Evolutionary conservation across 192 early-diverging fungal genomes (phyloP).

Genomic region (Coemansia sp.): DNA sequence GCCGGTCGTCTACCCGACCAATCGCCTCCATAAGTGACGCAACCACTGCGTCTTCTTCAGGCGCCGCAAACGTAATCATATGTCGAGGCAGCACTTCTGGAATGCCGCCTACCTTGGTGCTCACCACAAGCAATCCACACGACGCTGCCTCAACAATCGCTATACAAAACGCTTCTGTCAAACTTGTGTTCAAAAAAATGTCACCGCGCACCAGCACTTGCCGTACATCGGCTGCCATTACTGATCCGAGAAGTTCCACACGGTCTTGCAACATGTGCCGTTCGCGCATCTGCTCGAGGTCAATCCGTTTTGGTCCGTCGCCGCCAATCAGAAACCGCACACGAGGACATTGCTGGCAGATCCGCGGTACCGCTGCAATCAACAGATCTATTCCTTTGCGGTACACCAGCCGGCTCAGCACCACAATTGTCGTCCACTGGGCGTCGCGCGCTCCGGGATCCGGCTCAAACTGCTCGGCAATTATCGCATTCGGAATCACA

Average conservation of each 20-base stretch:
- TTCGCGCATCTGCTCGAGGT: constrained; percentile 97
- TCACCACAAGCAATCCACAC: constrained; percentile 91
- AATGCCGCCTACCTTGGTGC: constrained; percentile 93
- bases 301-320: constrained; percentile 94
- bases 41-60: constrained; percentile 81
- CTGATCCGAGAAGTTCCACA: constrained; percentile 82
- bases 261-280: constrained; percentile 88
- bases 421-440: constrained; percentile 87
- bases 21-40: constrained; percentile 72
- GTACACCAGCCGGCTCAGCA: constrained; percentile 89
- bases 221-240: constrained; percentile 79
- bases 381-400: constrained; percentile 94
- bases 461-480: constrained; percentile 88
- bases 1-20: constrained; percentile 55
- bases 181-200: constrained; percentile 94
- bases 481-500: constrained; percentile 96
- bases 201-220: constrained; percentile 88
- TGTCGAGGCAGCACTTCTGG: constrained; percentile 91
- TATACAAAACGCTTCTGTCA: constrained; percentile 99
- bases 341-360: constrained; percentile 75
- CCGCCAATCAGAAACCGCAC: constrained; percentile 95
- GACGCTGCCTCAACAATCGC: constrained; percentile 97
- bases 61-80: constrained; percentile 90
- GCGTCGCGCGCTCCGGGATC: constrained; percentile 74
- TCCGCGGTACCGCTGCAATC: constrained; percentile 84